Conservation (phyloP, 805 yeast species). For the Ogataea corticis region DNA sequence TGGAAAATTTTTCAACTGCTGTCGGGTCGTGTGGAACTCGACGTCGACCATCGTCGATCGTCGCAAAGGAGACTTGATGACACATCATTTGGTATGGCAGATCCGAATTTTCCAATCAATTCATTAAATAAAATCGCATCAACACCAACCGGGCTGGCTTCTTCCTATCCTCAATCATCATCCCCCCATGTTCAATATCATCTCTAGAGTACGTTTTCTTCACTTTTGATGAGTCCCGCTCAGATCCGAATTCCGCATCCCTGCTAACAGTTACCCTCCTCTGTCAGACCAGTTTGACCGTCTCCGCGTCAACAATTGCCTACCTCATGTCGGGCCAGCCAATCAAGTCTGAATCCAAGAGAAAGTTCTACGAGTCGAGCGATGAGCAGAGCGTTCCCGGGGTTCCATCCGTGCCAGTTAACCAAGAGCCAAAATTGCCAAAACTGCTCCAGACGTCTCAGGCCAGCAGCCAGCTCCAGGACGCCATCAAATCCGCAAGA, state of each 20-base stretch:
- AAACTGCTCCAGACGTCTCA: slow-evolving; percentile 19
- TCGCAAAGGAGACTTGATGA: neutral
- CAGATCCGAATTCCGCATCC: neutral
- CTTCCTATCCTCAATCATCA: neutral
- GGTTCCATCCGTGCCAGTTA: slow-evolving; percentile 16
- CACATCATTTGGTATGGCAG: neutral
- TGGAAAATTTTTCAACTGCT: slow-evolving; percentile 13
- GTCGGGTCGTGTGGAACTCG: slow-evolving; percentile 1
- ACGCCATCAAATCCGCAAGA: slow-evolving; percentile 49
- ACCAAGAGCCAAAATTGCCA: slow-evolving; percentile 21
- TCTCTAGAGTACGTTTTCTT: slow-evolving; percentile 10
- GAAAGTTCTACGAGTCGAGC: slow-evolving; percentile 29
- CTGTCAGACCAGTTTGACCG: slow-evolving; percentile 13
- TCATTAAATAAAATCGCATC: neutral
- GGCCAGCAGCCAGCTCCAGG: slow-evolving; percentile 39
- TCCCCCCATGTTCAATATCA: slow-evolving; percentile 9
- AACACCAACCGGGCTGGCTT: neutral
- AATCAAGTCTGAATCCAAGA: slow-evolving; percentile 24
- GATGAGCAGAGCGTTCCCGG: slow-evolving; percentile 24
- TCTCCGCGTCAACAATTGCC: slow-evolving; percentile 12
- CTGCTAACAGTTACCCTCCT: too few relatives aligned
- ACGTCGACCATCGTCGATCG: neutral
- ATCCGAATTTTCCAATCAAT: neutral
- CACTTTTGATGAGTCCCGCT: neutral
- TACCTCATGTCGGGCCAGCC: slow-evolving; percentile 5